Evolutionary conservation across 1,284 basidiomycete genomes (phyloP).

Genomic region (Ceratobasidium sp.): DNA sequence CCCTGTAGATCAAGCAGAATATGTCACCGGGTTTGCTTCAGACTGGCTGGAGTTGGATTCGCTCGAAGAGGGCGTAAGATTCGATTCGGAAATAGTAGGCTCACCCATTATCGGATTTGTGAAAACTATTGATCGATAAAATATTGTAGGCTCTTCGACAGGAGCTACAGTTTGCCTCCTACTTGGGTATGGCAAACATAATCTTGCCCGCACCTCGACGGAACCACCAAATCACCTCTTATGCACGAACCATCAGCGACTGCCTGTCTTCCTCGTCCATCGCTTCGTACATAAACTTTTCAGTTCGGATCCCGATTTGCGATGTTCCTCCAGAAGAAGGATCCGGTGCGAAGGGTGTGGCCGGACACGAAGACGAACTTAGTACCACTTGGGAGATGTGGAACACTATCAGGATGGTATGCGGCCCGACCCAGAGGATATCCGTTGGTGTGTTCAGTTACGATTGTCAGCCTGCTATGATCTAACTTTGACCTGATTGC

Average conservation of each 20-base stretch:
- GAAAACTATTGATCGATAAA: conserved; percentile 1
- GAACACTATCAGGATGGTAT: conserved; percentile 91
- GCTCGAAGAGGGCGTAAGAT: conserved; percentile 91
- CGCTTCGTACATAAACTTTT: conserved; percentile 68
- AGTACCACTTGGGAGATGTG: conserved; percentile 97
- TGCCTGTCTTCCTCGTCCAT: conserved; percentile 76
- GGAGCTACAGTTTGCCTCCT: conserved; percentile 92
- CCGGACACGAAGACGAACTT: conserved; percentile 66
- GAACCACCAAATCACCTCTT: conserved; percentile 85
- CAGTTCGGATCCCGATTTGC: conserved; percentile 86
- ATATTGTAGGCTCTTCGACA: conserved; percentile 83
- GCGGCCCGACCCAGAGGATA: conserved; percentile 85
- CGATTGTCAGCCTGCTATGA: not conserved
- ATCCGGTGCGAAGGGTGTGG: conserved; percentile 26
- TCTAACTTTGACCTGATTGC: not conserved
- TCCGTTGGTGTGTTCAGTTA: conserved; percentile 71
- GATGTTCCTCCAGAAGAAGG: conserved; percentile 55
- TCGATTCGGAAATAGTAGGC: conserved; percentile 93
- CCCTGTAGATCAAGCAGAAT: conserved; percentile 81
- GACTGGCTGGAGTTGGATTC: conserved; percentile 98
- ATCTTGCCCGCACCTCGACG: conserved; percentile 93
- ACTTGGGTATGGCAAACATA: conserved; percentile 85
- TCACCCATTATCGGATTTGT: conserved; percentile 27
- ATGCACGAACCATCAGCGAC: conserved; percentile 88
- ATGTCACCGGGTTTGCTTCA: conserved; percentile 80